Conservation (phyloP, 768 basidiomycete species). For the Lactarius tabidus region DNA sequence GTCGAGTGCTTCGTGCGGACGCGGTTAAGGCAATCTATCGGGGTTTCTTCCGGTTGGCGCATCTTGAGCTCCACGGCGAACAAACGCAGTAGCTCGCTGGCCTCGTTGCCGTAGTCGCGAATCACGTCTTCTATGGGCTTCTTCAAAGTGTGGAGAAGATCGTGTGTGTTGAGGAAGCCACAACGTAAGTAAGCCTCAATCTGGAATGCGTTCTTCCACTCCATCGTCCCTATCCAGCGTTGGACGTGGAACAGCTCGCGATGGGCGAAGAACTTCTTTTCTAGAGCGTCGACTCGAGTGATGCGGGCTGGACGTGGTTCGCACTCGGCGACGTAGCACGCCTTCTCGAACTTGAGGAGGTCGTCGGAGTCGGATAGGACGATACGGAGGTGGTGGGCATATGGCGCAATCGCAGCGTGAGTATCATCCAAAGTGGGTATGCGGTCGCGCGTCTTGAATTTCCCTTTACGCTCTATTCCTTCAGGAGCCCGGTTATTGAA, state of each 20-base stretch:
- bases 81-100: slow-evolving; percentile 48
- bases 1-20: slow-evolving; percentile 29
- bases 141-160: slow-evolving; percentile 45
- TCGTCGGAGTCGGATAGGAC: slow-evolving; percentile 51
- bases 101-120: slow-evolving; percentile 32
- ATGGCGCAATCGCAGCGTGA: slow-evolving; percentile 60
- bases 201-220: slow-evolving; percentile 74
- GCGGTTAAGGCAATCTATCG: slow-evolving; percentile 45
- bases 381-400: slow-evolving; percentile 66
- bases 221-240: slow-evolving; percentile 42
- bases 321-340: slow-evolving; percentile 51
- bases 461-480: slow-evolving; percentile 34
- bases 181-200: slow-evolving; percentile 66
- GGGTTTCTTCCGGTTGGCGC: slow-evolving; percentile 40
- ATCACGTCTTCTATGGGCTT: slow-evolving; percentile 43
- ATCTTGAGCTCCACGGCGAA: slow-evolving; percentile 49
- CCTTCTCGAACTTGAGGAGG: slow-evolving; percentile 46
- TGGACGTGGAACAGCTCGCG: slow-evolving; percentile 46
- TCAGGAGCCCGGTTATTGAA: slow-evolving; percentile 51
- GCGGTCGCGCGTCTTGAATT: slow-evolving; percentile 49
- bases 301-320: slow-evolving; percentile 29
- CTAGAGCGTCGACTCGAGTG: slow-evolving; percentile 44
- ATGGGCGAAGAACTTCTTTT: slow-evolving; percentile 47
- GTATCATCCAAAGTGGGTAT: slow-evolving; percentile 54
- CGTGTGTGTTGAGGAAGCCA: slow-evolving; percentile 55